Percentiles rank a stretch among this genome's conserved stretches.
These are phyloP conservation scores for Fusarium robinianum DNA, from an alignment of 2,329 filamentous ascomycete species.

Conservation along the genomic window DNA sequence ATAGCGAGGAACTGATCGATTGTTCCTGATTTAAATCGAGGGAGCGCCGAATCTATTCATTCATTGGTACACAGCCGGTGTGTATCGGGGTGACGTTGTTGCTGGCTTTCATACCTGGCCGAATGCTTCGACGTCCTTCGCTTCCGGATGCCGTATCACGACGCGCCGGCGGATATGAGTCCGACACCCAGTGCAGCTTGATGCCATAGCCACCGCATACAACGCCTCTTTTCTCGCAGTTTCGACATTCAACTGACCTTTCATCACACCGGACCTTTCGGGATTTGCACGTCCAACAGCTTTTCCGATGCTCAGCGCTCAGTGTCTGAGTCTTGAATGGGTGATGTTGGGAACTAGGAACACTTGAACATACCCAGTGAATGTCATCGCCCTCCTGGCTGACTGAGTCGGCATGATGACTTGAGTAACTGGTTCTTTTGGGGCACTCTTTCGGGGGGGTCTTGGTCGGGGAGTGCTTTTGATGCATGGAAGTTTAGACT, in stretches of 20 bases:
- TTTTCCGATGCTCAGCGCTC: too few relatives aligned
- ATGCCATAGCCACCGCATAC: slow-evolving; percentile 16
- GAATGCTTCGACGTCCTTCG: slow-evolving; percentile 14
- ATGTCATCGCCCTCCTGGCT: too few relatives aligned
- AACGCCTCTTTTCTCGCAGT: slow-evolving; percentile 18
- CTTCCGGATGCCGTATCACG: not conserved
- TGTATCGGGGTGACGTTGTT: too few relatives aligned
- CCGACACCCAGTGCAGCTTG: slow-evolving; percentile 14
- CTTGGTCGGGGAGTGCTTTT: too few relatives aligned
- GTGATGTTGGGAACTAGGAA: too few relatives aligned
- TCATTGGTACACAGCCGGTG: too few relatives aligned
- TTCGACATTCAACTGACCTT: slow-evolving; percentile 10
- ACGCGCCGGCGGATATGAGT: slow-evolving; percentile 5
- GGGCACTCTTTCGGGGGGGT: too few relatives aligned
- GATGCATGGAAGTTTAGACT: too few relatives aligned
- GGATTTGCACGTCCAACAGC: slow-evolving; percentile 24
- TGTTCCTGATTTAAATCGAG: slow-evolving; percentile 6
- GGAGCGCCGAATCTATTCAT: slow-evolving; percentile 1
- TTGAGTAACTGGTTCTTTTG: too few relatives aligned
- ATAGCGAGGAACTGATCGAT: slow-evolving; percentile 12
- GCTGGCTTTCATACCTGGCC: slow-evolving; percentile 10
- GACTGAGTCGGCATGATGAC: too few relatives aligned
- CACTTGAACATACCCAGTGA: too few relatives aligned
- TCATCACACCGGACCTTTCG: slow-evolving; percentile 22
- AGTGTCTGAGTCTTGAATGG: too few relatives aligned